phyloP scores from a whole-genome alignment of 208 protist species.

The Trichomonas gallinae region DNA sequence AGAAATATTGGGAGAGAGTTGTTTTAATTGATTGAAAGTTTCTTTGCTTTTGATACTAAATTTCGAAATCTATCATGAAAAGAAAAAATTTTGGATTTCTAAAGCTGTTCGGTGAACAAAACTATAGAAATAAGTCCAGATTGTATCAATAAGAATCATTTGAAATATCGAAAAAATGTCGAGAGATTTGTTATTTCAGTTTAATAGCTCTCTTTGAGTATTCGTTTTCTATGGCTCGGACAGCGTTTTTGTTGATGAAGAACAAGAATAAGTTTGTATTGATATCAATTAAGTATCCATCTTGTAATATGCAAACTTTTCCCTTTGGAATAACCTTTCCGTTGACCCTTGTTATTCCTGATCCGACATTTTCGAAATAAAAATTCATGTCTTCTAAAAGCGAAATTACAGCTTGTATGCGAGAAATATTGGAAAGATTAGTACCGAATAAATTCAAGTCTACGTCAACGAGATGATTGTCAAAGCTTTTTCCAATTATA shows the following conservation, averaged over 20 bases:
- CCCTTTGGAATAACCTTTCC: background rate
- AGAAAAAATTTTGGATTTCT: too few species aligned
- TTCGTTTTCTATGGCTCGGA: background rate
- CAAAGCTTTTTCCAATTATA: background rate
- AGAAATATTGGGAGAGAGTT: too few species aligned
- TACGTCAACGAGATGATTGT: background rate
- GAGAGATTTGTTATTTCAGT: too few species aligned
- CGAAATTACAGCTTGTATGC: background rate
- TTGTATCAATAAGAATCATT: too few species aligned
- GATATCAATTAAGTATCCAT: background rate
- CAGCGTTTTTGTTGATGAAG: background rate
- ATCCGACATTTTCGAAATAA: background rate
- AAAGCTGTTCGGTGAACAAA: too few species aligned
- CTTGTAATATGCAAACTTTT: background rate
- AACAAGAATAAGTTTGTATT: background rate
- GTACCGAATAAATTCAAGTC: background rate
- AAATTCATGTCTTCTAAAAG: slow-evolving; percentile 3
- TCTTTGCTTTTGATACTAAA: too few species aligned
- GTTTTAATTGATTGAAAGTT: too few species aligned
- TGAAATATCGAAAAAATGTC: too few species aligned
- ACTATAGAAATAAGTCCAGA: too few species aligned
- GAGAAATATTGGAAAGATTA: background rate
- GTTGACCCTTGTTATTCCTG: background rate
- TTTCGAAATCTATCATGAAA: too few species aligned
- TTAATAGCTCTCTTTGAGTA: background rate